Evolutionary conservation across 2,329 filamentous ascomycete species (phyloP).

Genomic region (Fusarium tricinctum): DNA sequence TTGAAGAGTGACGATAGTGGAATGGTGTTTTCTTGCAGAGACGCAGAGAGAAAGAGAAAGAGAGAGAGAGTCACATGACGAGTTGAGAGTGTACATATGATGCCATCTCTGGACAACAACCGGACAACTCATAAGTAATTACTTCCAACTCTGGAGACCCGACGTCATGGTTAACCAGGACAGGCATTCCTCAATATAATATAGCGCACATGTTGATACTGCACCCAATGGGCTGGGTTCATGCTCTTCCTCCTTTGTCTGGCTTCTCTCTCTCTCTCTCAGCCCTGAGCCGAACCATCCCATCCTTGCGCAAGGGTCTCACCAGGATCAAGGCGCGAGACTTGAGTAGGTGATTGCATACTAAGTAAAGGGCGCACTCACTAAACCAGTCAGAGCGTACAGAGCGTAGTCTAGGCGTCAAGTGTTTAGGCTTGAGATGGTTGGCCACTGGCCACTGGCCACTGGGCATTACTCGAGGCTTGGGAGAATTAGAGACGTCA

Average conservation of each 20-base stretch:
- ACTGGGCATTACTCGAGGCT: conserved; percentile 31
- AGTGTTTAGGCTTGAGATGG: conserved; percentile 27
- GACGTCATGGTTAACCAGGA: conserved; percentile 37
- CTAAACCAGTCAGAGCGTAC: conserved; percentile 17
- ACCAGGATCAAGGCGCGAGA: conserved; percentile 16
- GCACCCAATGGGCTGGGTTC: conserved; percentile 39
- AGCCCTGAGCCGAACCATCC: conserved; percentile 15
- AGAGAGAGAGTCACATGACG: conserved; percentile 5
- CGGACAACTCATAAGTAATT: not conserved
- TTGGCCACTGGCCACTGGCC: conserved; percentile 12
- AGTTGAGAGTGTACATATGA: not conserved
- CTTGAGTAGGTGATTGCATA: too few relatives aligned
- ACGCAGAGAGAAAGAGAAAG: too few relatives aligned
- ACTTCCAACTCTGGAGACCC: not conserved
- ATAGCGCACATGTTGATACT: conserved; percentile 16
- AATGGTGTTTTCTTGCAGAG: too few relatives aligned
- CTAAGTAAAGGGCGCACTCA: not conserved
- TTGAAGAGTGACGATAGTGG: not conserved
- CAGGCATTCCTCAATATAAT: conserved; percentile 9
- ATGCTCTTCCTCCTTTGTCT: conserved; percentile 24
- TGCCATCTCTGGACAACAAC: not conserved
- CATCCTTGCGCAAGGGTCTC: conserved; percentile 32
- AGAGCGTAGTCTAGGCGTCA: conserved; percentile 20
- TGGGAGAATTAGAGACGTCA: conserved; percentile 2
- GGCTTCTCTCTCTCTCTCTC: conserved; percentile 8